Evolutionary conservation across 1,284 basidiomycete genomes (phyloP), one percentile per base, ranked within the genome.

Genomic region (Moniliophthora roreri): DNA sequence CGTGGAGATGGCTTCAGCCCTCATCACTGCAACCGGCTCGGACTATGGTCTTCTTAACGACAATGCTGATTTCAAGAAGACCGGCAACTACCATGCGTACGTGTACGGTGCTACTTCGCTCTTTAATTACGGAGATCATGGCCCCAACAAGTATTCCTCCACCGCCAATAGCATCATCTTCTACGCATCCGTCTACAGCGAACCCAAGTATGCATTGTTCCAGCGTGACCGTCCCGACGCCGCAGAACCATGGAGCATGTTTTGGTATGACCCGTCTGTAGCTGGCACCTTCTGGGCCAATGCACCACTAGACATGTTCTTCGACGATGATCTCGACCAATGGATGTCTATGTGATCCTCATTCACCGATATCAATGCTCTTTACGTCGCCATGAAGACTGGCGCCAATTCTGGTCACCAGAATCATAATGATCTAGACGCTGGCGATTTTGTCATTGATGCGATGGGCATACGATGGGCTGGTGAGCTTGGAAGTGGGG

Each of bases 391-490:
- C 5, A 87, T 94, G 68, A 98, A 98, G 77, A 87, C 89, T 1
- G 91, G 93, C 42, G 79, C 76, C 59, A 76, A 87, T 58, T 80
- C 81, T 55, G 82, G 82, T 40, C 91, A 93, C 67, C 93, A 97
- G 75, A 93, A 91, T 2, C 94, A 97, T 72, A 94, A 95, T 61
- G 93, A 97, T 68, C 80, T 97, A 55, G 95, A 98, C 67, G 81
- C 79, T 48, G 95, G 95, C 60, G 92, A 95, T 74, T 98, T 98
- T 68, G 93, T 98, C 46, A 71, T 98, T 40, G 96, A 99, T 68
- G 95, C 95, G 10, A 76, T 98, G 62, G 95, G 95, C 55, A 87
- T 88, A 40, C 90, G 97, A 52, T 99, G 93, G 93, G 92, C 91
- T 26, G 97, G 96, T 55, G 96, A 98, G 66, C 84, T 95, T 49